phyloP scores from a whole-genome alignment of 495 filamentous ascomycete genomes.

The Xylaria nigripes region DNA sequence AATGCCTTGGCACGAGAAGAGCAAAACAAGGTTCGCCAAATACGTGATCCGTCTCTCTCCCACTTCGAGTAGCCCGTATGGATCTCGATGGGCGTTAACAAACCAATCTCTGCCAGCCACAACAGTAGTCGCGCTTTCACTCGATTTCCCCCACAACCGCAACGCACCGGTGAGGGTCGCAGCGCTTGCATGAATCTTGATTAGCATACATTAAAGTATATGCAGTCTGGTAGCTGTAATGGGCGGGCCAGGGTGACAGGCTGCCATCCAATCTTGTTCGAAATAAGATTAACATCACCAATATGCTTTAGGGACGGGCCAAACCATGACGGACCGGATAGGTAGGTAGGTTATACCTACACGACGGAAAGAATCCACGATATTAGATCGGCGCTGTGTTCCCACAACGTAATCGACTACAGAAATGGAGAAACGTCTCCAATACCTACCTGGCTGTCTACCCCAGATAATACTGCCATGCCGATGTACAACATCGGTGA shows the following conservation, averaged over 20 bases:
- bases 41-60: neutral
- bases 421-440: neutral
- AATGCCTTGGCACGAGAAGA: conserved; percentile 8
- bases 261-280: too few relatives aligned
- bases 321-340: neutral
- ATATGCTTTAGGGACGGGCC: neutral
- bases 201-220: neutral
- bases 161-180: neutral
- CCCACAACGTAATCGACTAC: neutral
- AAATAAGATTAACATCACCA: too few relatives aligned
- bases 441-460: too few relatives aligned
- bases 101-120: too few relatives aligned
- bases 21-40: neutral
- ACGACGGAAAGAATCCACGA: neutral
- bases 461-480: neutral
- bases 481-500: neutral
- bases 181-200: neutral
- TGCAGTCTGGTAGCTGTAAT: neutral
- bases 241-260: too few relatives aligned
- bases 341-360: too few relatives aligned
- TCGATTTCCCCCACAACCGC: neutral
- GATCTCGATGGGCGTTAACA: too few relatives aligned
- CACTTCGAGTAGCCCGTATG: too few relatives aligned
- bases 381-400: neutral
- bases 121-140: too few relatives aligned